Base-by-base conservation (phyloP, 495 filamentous ascomycete species). In the Trichoderma reesei region DNA sequence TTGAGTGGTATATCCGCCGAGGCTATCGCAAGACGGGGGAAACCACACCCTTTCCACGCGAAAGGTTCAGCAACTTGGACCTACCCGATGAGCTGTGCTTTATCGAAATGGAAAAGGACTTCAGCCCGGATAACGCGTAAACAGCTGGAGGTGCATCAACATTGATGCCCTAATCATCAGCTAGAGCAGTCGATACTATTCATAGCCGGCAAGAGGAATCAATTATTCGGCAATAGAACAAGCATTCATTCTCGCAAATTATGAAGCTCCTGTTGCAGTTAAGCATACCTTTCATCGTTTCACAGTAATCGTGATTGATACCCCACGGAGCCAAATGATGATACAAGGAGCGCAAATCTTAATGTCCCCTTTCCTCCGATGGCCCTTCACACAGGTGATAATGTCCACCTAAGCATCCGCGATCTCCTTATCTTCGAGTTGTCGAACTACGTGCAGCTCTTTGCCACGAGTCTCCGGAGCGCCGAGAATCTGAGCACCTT, bases 401-500 rank as follows among this genome's bases (percentile, higher is more conserved):
- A 39, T 39, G 11, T 39, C 11, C 38, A 7, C 1, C 38, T 39
- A 39, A 39, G 11, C 38, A 7, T 6, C 11, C 3, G 38, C 11
- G 1, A 39, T 39, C 38, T 39, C 11, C 0, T 39, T 39, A 68
- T 60, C 2, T 64, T 70, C 20, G 73, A 4, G n/a, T 6, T 48
- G 16, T 2, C 20, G 16, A 7, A 18, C 5, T 18, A 48, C 16
- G 16, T 48, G 18, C 9, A 6, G 16, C 3, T n/a, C 44, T 7
- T 48, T 48, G n/a, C n/a, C 5, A 4, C 9, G 44, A 9, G 7
- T 18, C 2, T 48, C 44, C 2, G 44, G 44, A 48, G 16, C 44
- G 41, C 63, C 64, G 1, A 74, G 64, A 63, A 72, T 71, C 61
- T 72, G 68, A 11, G 67, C 81, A 10, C 83, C 83, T 63, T 81